phyloP scores from a whole-genome alignment of 352 stramenopile genomes.

The Hyaloperonospora brassicae region DNA sequence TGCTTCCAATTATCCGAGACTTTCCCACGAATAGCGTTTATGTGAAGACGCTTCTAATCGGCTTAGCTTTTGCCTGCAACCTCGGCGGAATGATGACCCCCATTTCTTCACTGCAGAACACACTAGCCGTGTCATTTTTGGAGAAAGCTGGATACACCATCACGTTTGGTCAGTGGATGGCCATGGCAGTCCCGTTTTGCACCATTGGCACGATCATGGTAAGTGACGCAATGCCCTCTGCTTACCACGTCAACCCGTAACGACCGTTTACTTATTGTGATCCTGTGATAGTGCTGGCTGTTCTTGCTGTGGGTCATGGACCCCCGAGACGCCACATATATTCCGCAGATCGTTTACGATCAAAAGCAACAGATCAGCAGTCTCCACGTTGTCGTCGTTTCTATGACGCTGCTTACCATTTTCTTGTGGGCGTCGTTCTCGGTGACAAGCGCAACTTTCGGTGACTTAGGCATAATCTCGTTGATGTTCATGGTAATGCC shows the following conservation, averaged over 20 bases:
- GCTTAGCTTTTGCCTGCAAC: conserved; percentile 90
- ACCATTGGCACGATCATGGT: conserved; percentile 79
- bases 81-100: conserved; percentile 91
- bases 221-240: conserved; percentile 6
- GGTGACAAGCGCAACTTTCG: conserved; percentile 80
- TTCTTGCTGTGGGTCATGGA: conserved; percentile 84
- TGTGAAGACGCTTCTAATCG: conserved; percentile 88
- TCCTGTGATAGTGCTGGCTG: conserved; percentile 62
- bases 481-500: conserved; percentile 83
- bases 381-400: conserved; percentile 83
- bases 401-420: conserved; percentile 86
- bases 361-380: conserved; percentile 86
- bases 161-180: conserved; percentile 89
- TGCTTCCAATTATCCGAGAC: conserved; percentile 84
- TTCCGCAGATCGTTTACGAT: conserved; percentile 89
- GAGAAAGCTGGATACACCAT: conserved; percentile 83
- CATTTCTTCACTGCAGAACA: conserved; percentile 89
- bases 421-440: conserved; percentile 86
- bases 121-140: conserved; percentile 75
- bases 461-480: conserved; percentile 87
- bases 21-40: conserved; percentile 79
- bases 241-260: conserved; percentile 4
- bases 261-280: conserved; percentile 4
- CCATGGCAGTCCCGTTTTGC: conserved; percentile 84
- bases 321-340: conserved; percentile 82